Evolutionary conservation across 495 filamentous ascomycete species (phyloP), one percentile per base, ranked within the genome.

Genomic region (Hypoxylon crocopeplum): DNA sequence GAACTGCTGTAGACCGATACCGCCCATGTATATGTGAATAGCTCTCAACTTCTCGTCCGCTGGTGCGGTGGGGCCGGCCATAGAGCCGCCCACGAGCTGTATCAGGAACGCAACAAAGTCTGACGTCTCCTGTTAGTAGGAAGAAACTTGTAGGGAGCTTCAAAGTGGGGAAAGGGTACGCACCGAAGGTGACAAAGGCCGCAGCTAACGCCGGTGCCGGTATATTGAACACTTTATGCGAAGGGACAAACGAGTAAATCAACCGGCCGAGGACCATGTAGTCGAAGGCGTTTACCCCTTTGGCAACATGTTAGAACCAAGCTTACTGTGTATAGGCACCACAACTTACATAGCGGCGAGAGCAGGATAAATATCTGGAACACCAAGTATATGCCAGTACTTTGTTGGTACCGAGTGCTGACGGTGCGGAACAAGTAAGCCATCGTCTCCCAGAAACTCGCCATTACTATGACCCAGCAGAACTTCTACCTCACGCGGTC

Each of bases 251-350:
- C 68, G 80, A 83, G 64, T 80, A 77, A 11, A 88, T 80, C 75
- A 90, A 77, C 4, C 87, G 77, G 4, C 80, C 86, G 33, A 87
- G 69, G n/a, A 83, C 78, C 84, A 88, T 86, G 70, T 89, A 89
- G 20, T 77, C 72, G 67, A 83, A 87, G 8, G 86, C 86, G 38
- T 88, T 88, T 40, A 86, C 75, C 81, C 84, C 71, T 60, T 49
- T 47, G 3, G 10, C 8, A 7, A 27, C n/a, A 10, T 17, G 3
- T 48, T 45, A 56, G 36, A 29, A n/a, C n/a, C n/a, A n/a, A n/a
- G n/a, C n/a, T n/a, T n/a, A n/a, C n/a, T n/a, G n/a, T n/a, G n/a
- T n/a, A 44, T 1, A 20, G 15, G 10, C n/a, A 10, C n/a, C 19
- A 16, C 4, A 2, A 53, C 62, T 34, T 54, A 67, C 67, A 59